Conservation (phyloP, 495 filamentous ascomycete genomes). For the Pyronema omphalodes region DNA sequence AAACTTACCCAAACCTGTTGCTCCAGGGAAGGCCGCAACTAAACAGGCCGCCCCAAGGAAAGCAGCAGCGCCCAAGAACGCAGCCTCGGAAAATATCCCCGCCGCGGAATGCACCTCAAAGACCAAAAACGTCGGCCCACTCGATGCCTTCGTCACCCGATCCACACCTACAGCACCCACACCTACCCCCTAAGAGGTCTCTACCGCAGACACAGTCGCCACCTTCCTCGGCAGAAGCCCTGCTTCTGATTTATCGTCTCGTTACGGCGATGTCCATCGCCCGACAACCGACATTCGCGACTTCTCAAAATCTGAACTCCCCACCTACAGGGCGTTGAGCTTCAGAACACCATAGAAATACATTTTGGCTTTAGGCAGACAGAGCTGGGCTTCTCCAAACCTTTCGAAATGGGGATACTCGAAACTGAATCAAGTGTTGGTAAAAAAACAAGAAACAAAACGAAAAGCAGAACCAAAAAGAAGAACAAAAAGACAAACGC, state of each 20-base stretch:
- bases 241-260: neutral
- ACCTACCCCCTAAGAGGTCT: neutral
- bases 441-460: too few species aligned
- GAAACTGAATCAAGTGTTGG: too few species aligned
- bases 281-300: neutral
- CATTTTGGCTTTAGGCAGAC: too few species aligned
- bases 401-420: too few species aligned
- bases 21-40: neutral
- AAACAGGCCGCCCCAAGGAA: neutral
- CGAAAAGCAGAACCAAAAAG: too few species aligned
- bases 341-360: slow-evolving; percentile 10
- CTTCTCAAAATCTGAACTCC: slow-evolving; percentile 1
- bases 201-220: slow-evolving; percentile 2
- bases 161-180: neutral
- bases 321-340: slow-evolving; percentile 12
- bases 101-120: too few species aligned
- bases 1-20: neutral
- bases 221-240: slow-evolving; percentile 2
- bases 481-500: too few species aligned
- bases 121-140: too few species aligned
- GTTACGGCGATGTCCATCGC: slow-evolving; percentile 11
- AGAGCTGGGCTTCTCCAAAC: too few species aligned
- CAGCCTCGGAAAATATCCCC: too few species aligned
- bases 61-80: neutral
- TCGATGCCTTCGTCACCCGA: too few species aligned